Conservation (phyloP, 192 early-diverging fungal species). For the Rhizoclosmatium globosum region DNA sequence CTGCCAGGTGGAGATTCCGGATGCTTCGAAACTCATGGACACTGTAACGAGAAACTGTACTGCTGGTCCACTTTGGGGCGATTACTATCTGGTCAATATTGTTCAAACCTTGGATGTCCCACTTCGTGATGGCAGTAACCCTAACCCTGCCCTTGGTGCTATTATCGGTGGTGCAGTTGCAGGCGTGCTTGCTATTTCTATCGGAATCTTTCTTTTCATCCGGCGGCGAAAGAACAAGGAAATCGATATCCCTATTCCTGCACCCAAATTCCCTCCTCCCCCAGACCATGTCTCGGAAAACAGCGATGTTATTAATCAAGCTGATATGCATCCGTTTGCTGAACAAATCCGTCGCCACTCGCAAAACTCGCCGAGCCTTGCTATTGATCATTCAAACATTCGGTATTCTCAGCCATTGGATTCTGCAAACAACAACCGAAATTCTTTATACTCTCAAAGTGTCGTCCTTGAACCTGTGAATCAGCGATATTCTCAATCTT, state of each 20-base stretch:
- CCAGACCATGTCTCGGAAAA: not conserved
- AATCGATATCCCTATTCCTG: too few species aligned
- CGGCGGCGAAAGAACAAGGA: not conserved
- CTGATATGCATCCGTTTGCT: too few species aligned
- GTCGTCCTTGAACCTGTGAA: too few species aligned
- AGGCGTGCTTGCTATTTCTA: not conserved
- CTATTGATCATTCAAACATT: too few species aligned
- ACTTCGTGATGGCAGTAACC: not conserved
- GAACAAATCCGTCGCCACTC: too few species aligned
- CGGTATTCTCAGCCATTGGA: too few species aligned
- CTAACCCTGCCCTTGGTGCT: not conserved
- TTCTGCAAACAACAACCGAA: too few species aligned
- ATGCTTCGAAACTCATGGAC: not conserved
- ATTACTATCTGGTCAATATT: not conserved
- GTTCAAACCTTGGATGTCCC: not conserved
- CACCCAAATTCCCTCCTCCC: not conserved
- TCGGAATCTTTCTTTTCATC: not conserved
- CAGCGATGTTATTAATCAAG: not conserved
- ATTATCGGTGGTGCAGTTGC: not conserved
- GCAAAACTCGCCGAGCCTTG: too few species aligned
- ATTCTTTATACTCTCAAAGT: too few species aligned
- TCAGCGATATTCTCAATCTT: too few species aligned
- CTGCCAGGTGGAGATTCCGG: not conserved
- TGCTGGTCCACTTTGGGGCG: not conserved
- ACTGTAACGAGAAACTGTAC: not conserved